Evolutionary conservation across 2,329 filamentous ascomycete species (phyloP), one percentile per base, ranked within the genome.

Genomic region (Trichophyton equinum): DNA sequence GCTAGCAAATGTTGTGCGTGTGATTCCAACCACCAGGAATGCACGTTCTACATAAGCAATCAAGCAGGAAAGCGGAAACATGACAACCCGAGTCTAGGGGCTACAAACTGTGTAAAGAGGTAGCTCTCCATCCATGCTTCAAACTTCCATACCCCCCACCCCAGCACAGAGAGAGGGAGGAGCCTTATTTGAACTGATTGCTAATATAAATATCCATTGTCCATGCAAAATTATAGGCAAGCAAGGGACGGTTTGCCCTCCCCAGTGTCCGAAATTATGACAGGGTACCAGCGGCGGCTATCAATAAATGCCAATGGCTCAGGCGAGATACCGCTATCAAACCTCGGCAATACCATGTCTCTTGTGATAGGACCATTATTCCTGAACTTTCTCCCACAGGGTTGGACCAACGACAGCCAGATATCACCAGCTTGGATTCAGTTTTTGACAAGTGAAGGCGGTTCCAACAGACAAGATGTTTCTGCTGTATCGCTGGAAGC

Each of bases 1-100:
- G 70, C 74, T 63, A 74, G 75, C 61, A 75, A 75, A 63, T 76
- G 74, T 64, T 75, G 75, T 61, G 76, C 74, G 51, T 76, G 74
- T 62, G 73, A 76, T 59, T 76, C 75, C 44, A 74, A 76, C 63
- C 73, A 73, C 47, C 74, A 76, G 67, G 74, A 76, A 30, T 76
- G 74, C 64, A 76, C 74, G 6, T 76, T 76, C 61, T 72, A 67
- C 27, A 66, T 74, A 6, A 66, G 68, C 36, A 66, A 60, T 27
- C 66, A 65, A 6, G 65, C 71, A 15, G 75, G 74, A 65, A 76
- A 76, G 64, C 69, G 74, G 56, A 76, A 76, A 64, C 65, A 75
- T 42, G 72, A 73, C 42, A 71, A 74, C 3, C 59, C 65, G 9
- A 60, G 64, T 18, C 60, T 62, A 57, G 68, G 70, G 18, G 68